These are phyloP conservation scores for Parachaetomium inaequale DNA, from an alignment of 495 filamentous ascomycete species.

Conservation along the genomic window DNA sequence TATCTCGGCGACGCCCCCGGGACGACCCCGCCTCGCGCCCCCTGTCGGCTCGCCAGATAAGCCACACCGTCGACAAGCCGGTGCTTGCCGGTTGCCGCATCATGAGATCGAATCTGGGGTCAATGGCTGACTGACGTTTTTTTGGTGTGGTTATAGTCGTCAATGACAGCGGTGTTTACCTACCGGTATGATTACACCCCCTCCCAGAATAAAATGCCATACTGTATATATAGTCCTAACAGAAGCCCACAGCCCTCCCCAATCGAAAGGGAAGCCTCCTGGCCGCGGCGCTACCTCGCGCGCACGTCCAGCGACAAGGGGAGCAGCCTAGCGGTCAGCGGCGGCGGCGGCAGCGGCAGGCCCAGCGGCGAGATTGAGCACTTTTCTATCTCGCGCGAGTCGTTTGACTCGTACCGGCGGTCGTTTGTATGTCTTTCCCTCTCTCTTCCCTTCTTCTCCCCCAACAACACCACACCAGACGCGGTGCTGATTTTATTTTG, in stretches of 20 bases:
- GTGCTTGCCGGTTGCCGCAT: not conserved
- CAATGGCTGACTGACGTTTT: not conserved
- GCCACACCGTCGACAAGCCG: not conserved
- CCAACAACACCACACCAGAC: not conserved
- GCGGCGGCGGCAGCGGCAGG: slow-evolving; percentile 16
- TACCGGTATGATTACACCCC: slow-evolving; percentile 62
- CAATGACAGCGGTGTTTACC: slow-evolving; percentile 93
- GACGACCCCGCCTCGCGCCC: too few species aligned
- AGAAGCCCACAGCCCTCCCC: slow-evolving; percentile 69
- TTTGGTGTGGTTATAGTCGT: slow-evolving; percentile 63
- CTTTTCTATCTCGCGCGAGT: slow-evolving; percentile 95
- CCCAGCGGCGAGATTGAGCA: slow-evolving; percentile 75
- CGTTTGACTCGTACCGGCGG: slow-evolving; percentile 94
- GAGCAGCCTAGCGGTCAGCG: slow-evolving; percentile 46
- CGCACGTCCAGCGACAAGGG: slow-evolving; percentile 65
- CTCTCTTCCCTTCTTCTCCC: not conserved
- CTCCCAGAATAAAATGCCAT: not conserved
- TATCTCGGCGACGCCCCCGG: not conserved
- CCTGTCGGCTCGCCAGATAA: not conserved
- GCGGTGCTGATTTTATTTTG: too few species aligned
- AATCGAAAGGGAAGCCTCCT: slow-evolving; percentile 78
- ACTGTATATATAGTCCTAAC: not conserved
- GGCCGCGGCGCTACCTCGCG: slow-evolving; percentile 69
- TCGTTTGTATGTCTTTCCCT: slow-evolving; percentile 69
- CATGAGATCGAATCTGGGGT: not conserved